Base-by-base conservation (phyloP, 352 stramenopile genomes). In the Phytophthora pinifolia region DNA sequence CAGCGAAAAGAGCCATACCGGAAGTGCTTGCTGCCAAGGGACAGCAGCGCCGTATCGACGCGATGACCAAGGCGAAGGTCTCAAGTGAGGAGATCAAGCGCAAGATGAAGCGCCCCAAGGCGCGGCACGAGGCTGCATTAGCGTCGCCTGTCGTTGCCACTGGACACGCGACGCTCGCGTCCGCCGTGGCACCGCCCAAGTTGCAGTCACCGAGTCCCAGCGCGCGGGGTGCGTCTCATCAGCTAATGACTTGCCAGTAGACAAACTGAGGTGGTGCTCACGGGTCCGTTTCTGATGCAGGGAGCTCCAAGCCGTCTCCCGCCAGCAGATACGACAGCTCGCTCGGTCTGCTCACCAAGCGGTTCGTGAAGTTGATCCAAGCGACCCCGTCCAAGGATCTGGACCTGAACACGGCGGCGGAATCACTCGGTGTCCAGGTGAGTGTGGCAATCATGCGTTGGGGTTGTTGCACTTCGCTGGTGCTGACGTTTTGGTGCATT, bases 351-450 rank as follows among this genome's bases (percentile, higher is more conserved):
- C 73, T 99, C 27, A 99, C 96, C 2, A 98, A 98, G 59, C 97
- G 98, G 57, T 99, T 99, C 72, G 91, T 98, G 18, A 84, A 97
- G 33, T 74, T 99, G 37, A 96, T 99, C 37, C 84, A 97, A 67
- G 86, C 73, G 39, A 80, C 79, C 1, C 79, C 87, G 14, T 89
- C 83, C 14, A 93, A 90, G 9, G 89, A 94, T 52, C 71, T 99
- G 33, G 96, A 99, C 67, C 68, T 99, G 35, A 99, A 99, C 57
- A 86, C 82, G 47, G 96, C 96, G 7, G 94, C 93, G 1, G 58
- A 80, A 37, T 74, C 81, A 31, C 65, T 95, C 38, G 79, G 79
- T 12, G 86, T 94, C 4, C 85, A 93, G 80, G 83, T 93, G 62
- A 9, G 45, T 15, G 36, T 9, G 47, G 18, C 29, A 32, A 27